Conservation (phyloP, 176 grass and related monocot species). For the Puya raimondii region DNA sequence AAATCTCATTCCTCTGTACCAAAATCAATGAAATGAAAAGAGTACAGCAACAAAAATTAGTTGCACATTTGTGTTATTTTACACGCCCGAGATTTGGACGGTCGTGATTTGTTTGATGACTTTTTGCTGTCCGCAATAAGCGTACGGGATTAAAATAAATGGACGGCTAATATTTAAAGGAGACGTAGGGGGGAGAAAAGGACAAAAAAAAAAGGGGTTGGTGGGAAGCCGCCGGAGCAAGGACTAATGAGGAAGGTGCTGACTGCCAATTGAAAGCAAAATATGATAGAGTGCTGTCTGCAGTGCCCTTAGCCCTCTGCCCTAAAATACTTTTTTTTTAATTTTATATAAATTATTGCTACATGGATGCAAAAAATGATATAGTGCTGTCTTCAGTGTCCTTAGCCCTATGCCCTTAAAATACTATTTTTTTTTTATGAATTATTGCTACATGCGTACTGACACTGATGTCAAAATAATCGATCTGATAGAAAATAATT, state of each 20-base stretch:
- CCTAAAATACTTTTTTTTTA: too few species aligned
- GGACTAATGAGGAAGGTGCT: not conserved
- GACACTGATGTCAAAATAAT: too few species aligned
- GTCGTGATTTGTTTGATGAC: not conserved
- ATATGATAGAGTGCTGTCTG: not conserved
- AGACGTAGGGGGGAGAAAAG: not conserved
- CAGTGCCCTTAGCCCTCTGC: too few species aligned
- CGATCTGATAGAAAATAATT: too few species aligned
- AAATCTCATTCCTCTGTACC: too few species aligned
- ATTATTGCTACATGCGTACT: too few species aligned
- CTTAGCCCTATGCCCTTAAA: too few species aligned
- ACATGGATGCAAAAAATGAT: not conserved
- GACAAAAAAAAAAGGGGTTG: not conserved
- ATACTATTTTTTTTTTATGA: too few species aligned
- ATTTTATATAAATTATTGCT: too few species aligned
- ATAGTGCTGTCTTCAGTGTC: not conserved
- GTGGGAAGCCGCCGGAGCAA: not conserved
- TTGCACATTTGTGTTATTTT: not conserved
- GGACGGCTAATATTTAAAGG: not conserved
- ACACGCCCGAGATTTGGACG: not conserved
- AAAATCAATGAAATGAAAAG: not conserved
- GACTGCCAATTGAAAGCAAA: constrained; percentile 6
- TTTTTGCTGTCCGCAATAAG: not conserved
- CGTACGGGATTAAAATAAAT: not conserved
- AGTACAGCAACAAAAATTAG: not conserved